Evolutionary conservation across 208 protist genomes (phyloP), one percentile per base, ranked within the genome.

Genomic region (Trypanosoma caninum): DNA sequence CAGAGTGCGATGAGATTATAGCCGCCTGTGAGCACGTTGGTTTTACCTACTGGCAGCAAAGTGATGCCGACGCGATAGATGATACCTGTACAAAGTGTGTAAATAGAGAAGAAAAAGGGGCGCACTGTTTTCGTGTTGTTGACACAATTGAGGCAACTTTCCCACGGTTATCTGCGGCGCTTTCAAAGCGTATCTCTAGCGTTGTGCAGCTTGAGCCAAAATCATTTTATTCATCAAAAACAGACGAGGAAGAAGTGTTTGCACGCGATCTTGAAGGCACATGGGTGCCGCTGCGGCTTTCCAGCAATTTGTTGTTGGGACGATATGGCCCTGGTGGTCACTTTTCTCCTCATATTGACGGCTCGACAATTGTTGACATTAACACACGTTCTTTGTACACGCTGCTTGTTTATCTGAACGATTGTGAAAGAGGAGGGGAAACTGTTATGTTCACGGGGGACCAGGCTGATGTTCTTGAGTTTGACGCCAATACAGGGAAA

Each of bases 281-380:
- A 18, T 97, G 91, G 89, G 66, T 79, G 35, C 78, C 89, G 3
- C 59, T 81, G 47, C 74, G 72, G 7, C 73, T 97, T 0, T 83
- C 88, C 5, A 38, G 56, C 20, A 92, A 94, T 51, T 69, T 97
- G 23, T 77, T 95, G 9, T 73, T 97, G 38, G 84, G 82, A 20
- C 72, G 80, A 22, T 97, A 97, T 72, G 65, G 61, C 30, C 56
- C 76, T 2, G 89, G 91, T 46, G 91, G 89, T 16, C 91, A 97
- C 78, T 97, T 97, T 52, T 89, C 90, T 65, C 91, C 91, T 1
- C 91, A 97, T 73, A 76, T 92, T 25, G 91, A 97, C 70, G 91
- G 91, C 22, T 81, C 80, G 30, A 94, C 82, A 30, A 82, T 93
- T 48, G 71, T 88, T 18, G 89, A 95, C 63, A 66, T 94, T 34